Evolutionary conservation across 2,329 filamentous ascomycete species (phyloP), one percentile per base, ranked within the genome.

Genomic region (Fusarium armeniacum): DNA sequence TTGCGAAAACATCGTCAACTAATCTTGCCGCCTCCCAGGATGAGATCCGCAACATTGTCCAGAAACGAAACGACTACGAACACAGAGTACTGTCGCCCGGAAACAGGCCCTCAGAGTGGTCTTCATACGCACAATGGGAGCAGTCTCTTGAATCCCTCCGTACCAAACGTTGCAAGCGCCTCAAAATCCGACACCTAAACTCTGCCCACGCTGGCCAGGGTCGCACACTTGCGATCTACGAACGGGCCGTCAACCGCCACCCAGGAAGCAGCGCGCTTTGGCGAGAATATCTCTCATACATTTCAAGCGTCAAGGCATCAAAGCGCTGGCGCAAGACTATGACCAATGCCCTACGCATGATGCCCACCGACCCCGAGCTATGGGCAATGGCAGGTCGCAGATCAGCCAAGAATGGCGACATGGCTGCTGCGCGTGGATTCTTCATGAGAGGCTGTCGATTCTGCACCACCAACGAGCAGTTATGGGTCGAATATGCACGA

Each of bases 371-470:
- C 72, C 85, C 90, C 11, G 90, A 92, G 61, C 82, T 99, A 58
- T 99, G 96, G 96, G 86, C 96, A 69, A 89, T 94, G 53, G 95
- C 94, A 6, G 91, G 93, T 61, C 90, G 91, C 70, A 88, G 91
- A 50, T 87, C 95, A 52, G 93, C 97, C 41, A 85, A 86, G 20
- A 89, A 94, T 75, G 93, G 91, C 4, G 95, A 98, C 80, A 97
- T 98, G 89, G 91, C 90, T 26, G 90, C 91, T 45, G 94, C 95
- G 4, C 83, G 96, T 65, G 91, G 89, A 49, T 96, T 85, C 86
- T 99, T 94, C 87, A 97, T 89, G 84, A 86, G 95, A 66, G 96
- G 94, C 0, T 87, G 97, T 76, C 86, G 96, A 43, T 98, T 99
- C 80, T 98, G 94, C 82, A 93, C 90, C 53, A 87, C 84, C 50